Conservation (phyloP, 2,329 filamentous ascomycete species). For the Arachnopeziza araneosa region DNA sequence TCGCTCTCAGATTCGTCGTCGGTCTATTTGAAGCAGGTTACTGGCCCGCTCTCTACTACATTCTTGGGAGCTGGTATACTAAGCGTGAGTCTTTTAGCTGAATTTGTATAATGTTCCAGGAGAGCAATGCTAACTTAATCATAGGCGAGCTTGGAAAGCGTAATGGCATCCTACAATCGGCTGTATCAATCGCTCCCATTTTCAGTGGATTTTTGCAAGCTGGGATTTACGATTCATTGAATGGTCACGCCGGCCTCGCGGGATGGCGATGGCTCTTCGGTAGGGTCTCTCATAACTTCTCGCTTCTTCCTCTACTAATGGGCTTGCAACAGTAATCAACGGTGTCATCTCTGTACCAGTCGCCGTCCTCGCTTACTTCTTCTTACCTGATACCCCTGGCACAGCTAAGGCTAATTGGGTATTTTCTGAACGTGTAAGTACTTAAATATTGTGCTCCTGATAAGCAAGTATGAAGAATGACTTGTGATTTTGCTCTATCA, state of each 20-base stretch:
- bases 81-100: slow-evolving; percentile 36
- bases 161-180: slow-evolving; percentile 52
- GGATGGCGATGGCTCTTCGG: slow-evolving; percentile 46
- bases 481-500: background rate
- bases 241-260: slow-evolving; percentile 38
- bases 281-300: background rate
- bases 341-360: slow-evolving; percentile 49
- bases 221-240: slow-evolving; percentile 15
- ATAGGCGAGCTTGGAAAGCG: slow-evolving; percentile 50
- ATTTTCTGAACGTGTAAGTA: slow-evolving; percentile 10
- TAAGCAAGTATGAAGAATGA: background rate
- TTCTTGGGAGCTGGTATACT: slow-evolving; percentile 55
- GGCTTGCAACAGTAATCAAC: slow-evolving; percentile 34
- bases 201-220: slow-evolving; percentile 49
- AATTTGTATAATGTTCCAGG: background rate
- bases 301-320: background rate
- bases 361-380: slow-evolving; percentile 44
- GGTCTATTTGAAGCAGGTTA: slow-evolving; percentile 50
- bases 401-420: slow-evolving; percentile 38
- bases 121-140: background rate
- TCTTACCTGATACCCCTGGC: slow-evolving; percentile 39
- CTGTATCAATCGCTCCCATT: slow-evolving; percentile 44
- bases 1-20: slow-evolving; percentile 50
- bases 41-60: slow-evolving; percentile 50
- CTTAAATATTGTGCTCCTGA: background rate